Conservation (phyloP, 352 stramenopile species). For the Phytophthora chlamydospora region DNA sequence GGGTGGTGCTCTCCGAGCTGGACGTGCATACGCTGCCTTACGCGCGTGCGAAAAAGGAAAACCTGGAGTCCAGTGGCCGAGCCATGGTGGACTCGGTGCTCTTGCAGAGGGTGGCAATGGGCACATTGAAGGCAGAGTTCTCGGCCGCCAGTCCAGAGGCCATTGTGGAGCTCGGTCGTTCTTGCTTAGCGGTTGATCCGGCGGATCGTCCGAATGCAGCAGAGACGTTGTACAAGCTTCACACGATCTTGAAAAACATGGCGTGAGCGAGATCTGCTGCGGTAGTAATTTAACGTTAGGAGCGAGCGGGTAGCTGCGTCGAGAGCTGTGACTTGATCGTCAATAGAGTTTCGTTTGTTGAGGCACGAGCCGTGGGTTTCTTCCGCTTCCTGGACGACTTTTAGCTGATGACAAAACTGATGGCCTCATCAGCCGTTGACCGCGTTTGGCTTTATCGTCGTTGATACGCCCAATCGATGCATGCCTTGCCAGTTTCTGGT, state of each 20-base stretch:
- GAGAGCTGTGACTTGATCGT: background rate
- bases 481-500: too few species aligned
- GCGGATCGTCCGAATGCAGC: conserved; percentile 29
- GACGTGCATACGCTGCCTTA: conserved; percentile 60
- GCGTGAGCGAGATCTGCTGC: too few species aligned
- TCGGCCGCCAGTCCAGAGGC: conserved; percentile 23
- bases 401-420: too few species aligned
- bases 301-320: background rate
- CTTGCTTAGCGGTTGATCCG: conserved; percentile 31
- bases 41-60: conserved; percentile 49
- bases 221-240: conserved; percentile 36
- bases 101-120: conserved; percentile 28
- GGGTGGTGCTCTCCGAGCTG: conserved; percentile 49
- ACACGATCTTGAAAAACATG: conserved; percentile 28
- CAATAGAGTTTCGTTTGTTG: background rate
- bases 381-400: too few species aligned
- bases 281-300: conserved; percentile 22
- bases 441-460: too few species aligned
- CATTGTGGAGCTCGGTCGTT: conserved; percentile 21
- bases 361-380: too few species aligned
- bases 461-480: too few species aligned
- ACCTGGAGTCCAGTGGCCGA: conserved; percentile 20
- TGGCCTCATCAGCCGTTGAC: too few species aligned
- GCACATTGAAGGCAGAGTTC: conserved; percentile 31
- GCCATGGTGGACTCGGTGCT: conserved; percentile 30